Base-by-base conservation (phyloP, 2,329 filamentous ascomycete genomes). In the Colletotrichum brevisporum region DNA sequence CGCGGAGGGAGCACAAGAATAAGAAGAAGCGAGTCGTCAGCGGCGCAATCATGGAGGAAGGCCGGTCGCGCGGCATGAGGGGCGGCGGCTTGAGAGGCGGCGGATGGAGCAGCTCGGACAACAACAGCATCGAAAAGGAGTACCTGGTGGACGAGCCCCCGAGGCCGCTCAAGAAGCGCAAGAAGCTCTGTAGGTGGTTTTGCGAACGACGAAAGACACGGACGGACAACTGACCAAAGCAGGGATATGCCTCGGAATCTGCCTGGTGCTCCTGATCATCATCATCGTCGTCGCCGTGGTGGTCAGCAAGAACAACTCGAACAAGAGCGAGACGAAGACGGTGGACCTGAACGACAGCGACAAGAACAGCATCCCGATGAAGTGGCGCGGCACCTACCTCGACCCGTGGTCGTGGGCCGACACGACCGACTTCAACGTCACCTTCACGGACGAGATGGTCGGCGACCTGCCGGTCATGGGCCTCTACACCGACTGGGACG, bases 321-420 rank as follows among this genome's bases (percentile, higher is more conserved):
- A 69, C 24, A 73, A 68, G 4, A 67, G 63, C 51, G 78, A 73
- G 74, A 73, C 80, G n/a, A 73, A 71, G n/a, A 76, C 73, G 36
- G 77, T 75, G 50, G 75, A 75, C 64, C 79, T 93, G 4, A 79
- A 84, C 70, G 84, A 84, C 26, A 83, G 89, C 62, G 85, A 86
- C 60, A 83, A 84, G 27, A 81, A 83, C 72, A 86, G 84, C 66
- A 88, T 93, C 57, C 92, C 92, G 68, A 81, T 83, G 65, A 85
- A 85, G 70, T 94, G 89, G 75, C 90, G 89, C 78, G 94, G 90
- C 15, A 93, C 92, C 2, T 91, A 92, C 71, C 85, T 97, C 21
- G 95, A 99, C 76, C 96, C 96, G 0, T 97, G 94, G 79, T 90
- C 91, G 2, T 99, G 96, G 96, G 92, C 92, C 73, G 92, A 97